phyloP scores from a whole-genome alignment of 2,329 filamentous ascomycete species.

The Xylaria sp. region DNA sequence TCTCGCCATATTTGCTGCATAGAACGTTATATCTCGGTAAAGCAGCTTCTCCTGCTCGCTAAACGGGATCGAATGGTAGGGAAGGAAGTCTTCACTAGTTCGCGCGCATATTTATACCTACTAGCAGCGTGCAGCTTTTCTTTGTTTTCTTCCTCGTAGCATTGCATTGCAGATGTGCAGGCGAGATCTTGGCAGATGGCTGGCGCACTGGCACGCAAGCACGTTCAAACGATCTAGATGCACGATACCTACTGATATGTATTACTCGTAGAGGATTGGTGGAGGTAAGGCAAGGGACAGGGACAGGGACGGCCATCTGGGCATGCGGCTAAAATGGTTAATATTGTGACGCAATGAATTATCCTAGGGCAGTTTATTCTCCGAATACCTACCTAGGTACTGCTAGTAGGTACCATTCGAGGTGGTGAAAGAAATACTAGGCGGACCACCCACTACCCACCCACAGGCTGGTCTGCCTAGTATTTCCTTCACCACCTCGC shows the following conservation, averaged over 20 bases:
- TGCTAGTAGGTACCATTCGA: too few species aligned
- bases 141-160: slow-evolving; percentile 1
- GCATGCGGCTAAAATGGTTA: slow-evolving; percentile 31
- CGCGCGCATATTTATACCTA: too few species aligned
- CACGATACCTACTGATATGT: neutral
- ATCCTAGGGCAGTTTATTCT: slow-evolving; percentile 22
- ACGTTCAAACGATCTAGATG: slow-evolving; percentile 14
- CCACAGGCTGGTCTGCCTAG: too few species aligned
- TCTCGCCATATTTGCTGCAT: slow-evolving; percentile 11
- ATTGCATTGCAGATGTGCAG: slow-evolving; percentile 22
- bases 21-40: slow-evolving; percentile 9
- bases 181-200: slow-evolving; percentile 13
- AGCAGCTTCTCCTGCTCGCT: slow-evolving; percentile 8
- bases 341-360: slow-evolving; percentile 17
- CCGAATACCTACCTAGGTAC: slow-evolving; percentile 4
- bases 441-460: too few species aligned
- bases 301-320: slow-evolving; percentile 1
- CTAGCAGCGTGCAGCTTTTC: neutral
- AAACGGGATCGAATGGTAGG: neutral
- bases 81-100: neutral
- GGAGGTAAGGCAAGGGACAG: neutral
- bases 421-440: too few species aligned
- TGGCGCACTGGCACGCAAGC: slow-evolving; percentile 7
- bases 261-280: slow-evolving; percentile 3
- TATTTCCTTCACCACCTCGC: too few species aligned